These are phyloP conservation scores for Saccharomyces hybrid DNA, from an alignment of 1,139 yeast genomes.

Conservation along the genomic window DNA sequence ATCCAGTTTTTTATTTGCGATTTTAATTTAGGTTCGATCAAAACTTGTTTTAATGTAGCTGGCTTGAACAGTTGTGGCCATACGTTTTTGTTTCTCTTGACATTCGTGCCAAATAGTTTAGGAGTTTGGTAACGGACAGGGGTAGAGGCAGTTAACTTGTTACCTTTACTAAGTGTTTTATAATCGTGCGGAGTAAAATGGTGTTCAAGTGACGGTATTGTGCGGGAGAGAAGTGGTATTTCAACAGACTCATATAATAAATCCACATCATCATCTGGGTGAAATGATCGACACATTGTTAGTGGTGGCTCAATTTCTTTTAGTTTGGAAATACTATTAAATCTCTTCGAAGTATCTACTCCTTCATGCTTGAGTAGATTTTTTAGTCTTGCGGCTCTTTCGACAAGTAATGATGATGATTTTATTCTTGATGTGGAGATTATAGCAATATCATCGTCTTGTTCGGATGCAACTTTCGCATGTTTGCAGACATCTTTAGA, in stretches of 20 bases:
- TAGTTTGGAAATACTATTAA: conserved; percentile 14
- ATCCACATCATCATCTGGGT: conserved; percentile 6
- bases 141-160: not conserved
- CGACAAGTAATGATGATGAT: not conserved
- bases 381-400: not conserved
- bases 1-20: conserved; percentile 42
- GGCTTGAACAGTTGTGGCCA: conserved; percentile 49
- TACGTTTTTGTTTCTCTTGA: conserved; percentile 9
- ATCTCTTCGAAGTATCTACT: conserved; percentile 7
- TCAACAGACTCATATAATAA: not conserved
- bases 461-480: not conserved
- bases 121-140: not conserved
- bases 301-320: conserved; percentile 15
- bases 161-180: not conserved
- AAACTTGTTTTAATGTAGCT: conserved; percentile 31
- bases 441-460: not conserved
- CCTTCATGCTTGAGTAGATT: not conserved
- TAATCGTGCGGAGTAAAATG: not conserved
- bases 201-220: not conserved
- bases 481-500: not conserved
- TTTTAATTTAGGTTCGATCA: conserved; percentile 29
- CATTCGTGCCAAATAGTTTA: conserved; percentile 1
- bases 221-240: not conserved
- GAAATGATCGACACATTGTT: conserved; percentile 13
- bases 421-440: not conserved